phyloP scores from a whole-genome alignment of 2,329 filamentous ascomycete genomes.

The Cladosporium sp. region DNA sequence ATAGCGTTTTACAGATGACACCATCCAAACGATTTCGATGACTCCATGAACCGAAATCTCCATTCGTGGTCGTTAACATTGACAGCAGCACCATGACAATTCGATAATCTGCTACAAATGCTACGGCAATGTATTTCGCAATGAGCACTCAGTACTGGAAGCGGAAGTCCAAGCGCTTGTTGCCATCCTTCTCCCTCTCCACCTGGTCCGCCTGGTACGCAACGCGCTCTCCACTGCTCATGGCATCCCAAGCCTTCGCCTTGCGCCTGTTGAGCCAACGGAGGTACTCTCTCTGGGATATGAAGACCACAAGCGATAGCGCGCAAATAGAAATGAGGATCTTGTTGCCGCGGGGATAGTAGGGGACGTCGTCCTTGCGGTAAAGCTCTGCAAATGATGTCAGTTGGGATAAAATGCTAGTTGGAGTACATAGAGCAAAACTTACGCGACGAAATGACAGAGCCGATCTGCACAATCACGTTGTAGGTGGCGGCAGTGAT shows the following conservation, averaged over 20 bases:
- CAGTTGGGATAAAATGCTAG: neutral
- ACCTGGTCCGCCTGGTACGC: constrained; percentile 48
- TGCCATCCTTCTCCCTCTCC: constrained; percentile 34
- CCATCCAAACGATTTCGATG: neutral
- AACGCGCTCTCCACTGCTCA: constrained; percentile 51
- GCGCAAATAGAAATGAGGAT: constrained; percentile 53
- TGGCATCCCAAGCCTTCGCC: constrained; percentile 49
- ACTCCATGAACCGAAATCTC: neutral
- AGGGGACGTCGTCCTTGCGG: constrained; percentile 27
- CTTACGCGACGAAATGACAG: constrained; percentile 16
- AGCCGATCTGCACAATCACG: constrained; percentile 22
- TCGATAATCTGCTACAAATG: neutral
- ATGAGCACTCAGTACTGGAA: constrained; percentile 34
- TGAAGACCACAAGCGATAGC: constrained; percentile 47
- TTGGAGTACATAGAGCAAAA: neutral
- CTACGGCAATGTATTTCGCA: neutral
- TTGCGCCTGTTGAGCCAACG: constrained; percentile 40
- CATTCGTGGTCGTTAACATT: neutral
- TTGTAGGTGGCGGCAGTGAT: constrained; percentile 45
- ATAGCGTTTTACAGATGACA: neutral
- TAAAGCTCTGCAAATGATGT: constrained; percentile 32
- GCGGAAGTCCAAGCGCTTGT: constrained; percentile 43
- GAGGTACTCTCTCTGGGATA: constrained; percentile 53
- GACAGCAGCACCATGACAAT: neutral
- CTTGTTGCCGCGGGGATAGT: constrained; percentile 53